Evolutionary conservation across 108 stramenopile species (phyloP), one percentile per base, ranked within the genome.

Genomic region (Stephanodiscus minutulus): DNA sequence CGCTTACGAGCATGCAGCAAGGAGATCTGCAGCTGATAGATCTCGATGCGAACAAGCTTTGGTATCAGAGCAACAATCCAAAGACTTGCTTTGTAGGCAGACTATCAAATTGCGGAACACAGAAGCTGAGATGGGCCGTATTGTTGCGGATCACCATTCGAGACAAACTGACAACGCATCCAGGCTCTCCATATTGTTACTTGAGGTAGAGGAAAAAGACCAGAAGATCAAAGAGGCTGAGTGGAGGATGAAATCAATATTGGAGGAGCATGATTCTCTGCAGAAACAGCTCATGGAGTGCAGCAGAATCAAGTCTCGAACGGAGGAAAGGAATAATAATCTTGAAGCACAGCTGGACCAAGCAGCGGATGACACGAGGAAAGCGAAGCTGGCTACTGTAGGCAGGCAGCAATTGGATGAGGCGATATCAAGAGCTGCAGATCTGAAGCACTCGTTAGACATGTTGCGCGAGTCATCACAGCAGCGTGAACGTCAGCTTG

Each of bases 1-100:
- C 57, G 64, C 72, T 5, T 80, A 53, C 29, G 72, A 73, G 33
- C 61, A 80, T 49, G 72, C 72, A 43, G 72, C 72, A n/a, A 64
- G 1, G 20, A 68, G 59, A 59, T 61, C 72, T 21, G 72, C 79
- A 49, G 41, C 54, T 17, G 79, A 80, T 59, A 68, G 55, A 53
- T 67, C 79, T 15, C 62, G 58, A 46, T 72, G 66, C 43, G 79
- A 80, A 25, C 60, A 68, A 50, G 53, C 68, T 15, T 20, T 54
- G 36, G 33, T 52, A 48, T 66, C 61, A 24, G 79, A 80, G 54
- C 24, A 68, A 29, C 67, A 73, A 28, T 50, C 61, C 10, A 69
- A 68, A 27, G 79, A 80, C 15, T 53, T 70, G 54, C 63, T 80
- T 3, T 67, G 41, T 1, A 61, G 21, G 20, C 68, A 73, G 20